Percentiles rank a stretch among this genome's conserved stretches.
Evolutionary conservation across 1,284 basidiomycete species (phyloP).

Genomic region (Phellinidium pouzarii): DNA sequence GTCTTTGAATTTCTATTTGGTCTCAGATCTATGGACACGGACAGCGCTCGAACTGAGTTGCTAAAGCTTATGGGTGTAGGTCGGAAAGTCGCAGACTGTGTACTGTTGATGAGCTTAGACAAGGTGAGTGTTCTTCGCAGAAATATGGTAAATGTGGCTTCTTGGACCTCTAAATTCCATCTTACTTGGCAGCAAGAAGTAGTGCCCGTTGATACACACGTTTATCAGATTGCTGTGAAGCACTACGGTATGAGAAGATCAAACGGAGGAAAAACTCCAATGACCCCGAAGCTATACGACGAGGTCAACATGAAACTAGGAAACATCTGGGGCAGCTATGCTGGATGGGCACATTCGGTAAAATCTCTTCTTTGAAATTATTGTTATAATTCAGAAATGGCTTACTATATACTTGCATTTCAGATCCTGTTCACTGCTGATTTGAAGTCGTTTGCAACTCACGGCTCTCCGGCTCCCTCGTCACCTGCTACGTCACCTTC

Average conservation of each 20-base stretch:
- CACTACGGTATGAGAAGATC: slow-evolving; percentile 66
- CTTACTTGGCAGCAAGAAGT: slow-evolving; percentile 53
- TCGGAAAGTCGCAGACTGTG: slow-evolving; percentile 93
- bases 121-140: slow-evolving; percentile 68
- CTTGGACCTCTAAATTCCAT: not conserved
- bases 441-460: slow-evolving; percentile 41
- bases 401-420: slow-evolving; percentile 29
- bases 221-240: slow-evolving; percentile 80
- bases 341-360: slow-evolving; percentile 92
- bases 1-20: slow-evolving; percentile 56
- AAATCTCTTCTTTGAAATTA: not conserved
- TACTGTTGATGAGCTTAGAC: slow-evolving; percentile 91
- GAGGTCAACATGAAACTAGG: slow-evolving; percentile 64
- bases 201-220: slow-evolving; percentile 90
- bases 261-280: slow-evolving; percentile 40
- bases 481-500: slow-evolving; percentile 22
- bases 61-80: slow-evolving; percentile 87
- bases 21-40: slow-evolving; percentile 48
- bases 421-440: slow-evolving; percentile 47
- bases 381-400: slow-evolving; percentile 27
- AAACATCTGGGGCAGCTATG: slow-evolving; percentile 74
- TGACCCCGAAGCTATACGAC: slow-evolving; percentile 76
- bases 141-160: no score
- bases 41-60: slow-evolving; percentile 65
- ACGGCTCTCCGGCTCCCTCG: slow-evolving; percentile 32